Base-by-base conservation (phyloP, 306 rosid genomes). In the Quillaja saponaria region DNA sequence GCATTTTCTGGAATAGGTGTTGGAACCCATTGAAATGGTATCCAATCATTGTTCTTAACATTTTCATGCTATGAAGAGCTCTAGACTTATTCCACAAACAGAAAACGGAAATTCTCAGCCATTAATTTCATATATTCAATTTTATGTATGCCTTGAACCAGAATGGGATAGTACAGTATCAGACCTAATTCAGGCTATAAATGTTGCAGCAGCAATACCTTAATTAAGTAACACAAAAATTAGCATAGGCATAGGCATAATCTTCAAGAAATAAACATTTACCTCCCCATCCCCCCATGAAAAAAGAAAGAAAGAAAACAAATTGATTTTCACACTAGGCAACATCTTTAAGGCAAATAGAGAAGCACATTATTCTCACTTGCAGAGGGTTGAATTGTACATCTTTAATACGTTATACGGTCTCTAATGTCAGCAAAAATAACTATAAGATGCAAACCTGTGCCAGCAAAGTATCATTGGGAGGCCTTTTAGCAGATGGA, bases 401-500 rank as follows among this genome's bases (percentile, higher is more conserved):
- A 25, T 25, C 31, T 25, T 25, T 1, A 25, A 25, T 25, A 25
- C 2, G 4, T 25, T 25, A 25, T 25, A 1, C 31, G 2, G 31
- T 1, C 4, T 25, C 31, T 25, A 25, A 2, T 25, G 31, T 1
- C 31, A 25, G 28, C 39, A 69, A 59, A 73, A 15, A 46, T 18
- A 59, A 54, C 53, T 41, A 12, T 54, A 81, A 45, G 19, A 49
- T 33, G 55, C 75, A 69, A 52, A 94, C 99, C 99, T 94, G 99
- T 55, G 78, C 97, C 76, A 87, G 45, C 78, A 94, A 79, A 68
- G 83, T 72, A 62, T 89, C 95, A 40, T 63, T 76, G 21, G 50
- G 80, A 13, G 97, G 95, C 69, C 85, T 89, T 69, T 78, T 78
- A 53, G 47, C 85, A 14, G 84, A n/a, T 50, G 84, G 71, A 47